Evolutionary conservation across 1,139 yeast genomes (phyloP), one percentile per base, ranked within the genome.

Genomic region (Blastobotrys petasosporus): DNA sequence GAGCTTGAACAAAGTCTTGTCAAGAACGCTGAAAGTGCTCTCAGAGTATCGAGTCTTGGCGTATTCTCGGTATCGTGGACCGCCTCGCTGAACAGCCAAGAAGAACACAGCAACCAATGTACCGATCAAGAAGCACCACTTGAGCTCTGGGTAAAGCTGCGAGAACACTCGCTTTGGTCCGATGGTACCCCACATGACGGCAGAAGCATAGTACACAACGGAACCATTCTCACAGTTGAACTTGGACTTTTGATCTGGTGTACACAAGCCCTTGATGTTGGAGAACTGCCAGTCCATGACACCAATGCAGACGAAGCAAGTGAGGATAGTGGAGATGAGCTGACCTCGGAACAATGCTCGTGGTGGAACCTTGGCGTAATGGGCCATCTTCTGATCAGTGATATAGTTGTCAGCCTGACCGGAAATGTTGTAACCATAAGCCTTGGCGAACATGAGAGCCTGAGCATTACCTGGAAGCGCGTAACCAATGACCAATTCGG

Each of bases 111-210:
- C 25, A 20, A 20, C 25, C 15, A 45, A 28, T 6, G 44, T 40
- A 4, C 59, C 83, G 12, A 70, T 53, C 48, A 72, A 57, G 56
- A 73, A 76, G 42, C 65, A 71, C 65, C 64, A 76, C 51, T 67
- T 66, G 54, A 76, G 63, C 13, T 66, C 58, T 11, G 79, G 79
- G 52, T 76, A 76, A 20, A 74, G 62, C 37, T 61, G 55, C 38
- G 61, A 58, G 55, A 80, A 79, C 20, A 79, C 74, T 44, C 76
- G 70, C 57, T 74, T 69, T 20, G 88, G 88, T 23, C 86, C 87
- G 55, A 82, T 78, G 41, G 76, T 77, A 51, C 86, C 85, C 77
- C 80, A 79, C 20, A 77, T 64, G 12, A 79, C 75, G 10, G 80
- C 71, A n/a, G 82, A 73, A 39, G 75, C 65, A 63, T 69, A 80